Evolutionary conservation across 768 basidiomycete species (phyloP).

Genomic region (Termitomyces sp.): DNA sequence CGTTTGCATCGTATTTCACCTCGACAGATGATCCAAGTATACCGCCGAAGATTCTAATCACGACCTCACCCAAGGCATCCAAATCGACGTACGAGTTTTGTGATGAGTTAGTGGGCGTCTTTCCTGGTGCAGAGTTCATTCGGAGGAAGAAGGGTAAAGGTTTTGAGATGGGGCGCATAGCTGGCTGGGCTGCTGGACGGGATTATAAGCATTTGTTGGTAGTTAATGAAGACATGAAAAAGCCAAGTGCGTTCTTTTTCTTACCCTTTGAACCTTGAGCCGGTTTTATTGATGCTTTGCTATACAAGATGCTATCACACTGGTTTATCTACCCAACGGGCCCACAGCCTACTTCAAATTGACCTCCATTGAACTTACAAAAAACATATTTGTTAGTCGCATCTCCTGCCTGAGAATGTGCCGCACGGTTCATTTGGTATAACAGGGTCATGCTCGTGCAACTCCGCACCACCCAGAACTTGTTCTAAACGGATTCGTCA

Average conservation of each 20-base stretch:
- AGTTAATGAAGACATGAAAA: constrained; percentile 94
- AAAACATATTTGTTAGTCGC: constrained; percentile 72
- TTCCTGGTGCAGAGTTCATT: constrained; percentile 89
- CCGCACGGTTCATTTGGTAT: neutral
- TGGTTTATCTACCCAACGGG: constrained; percentile 86
- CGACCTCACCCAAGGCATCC: constrained; percentile 86
- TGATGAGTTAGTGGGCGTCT: constrained; percentile 83
- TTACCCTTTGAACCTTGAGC: neutral
- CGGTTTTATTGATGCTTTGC: constrained; percentile 1
- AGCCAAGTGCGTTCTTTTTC: constrained; percentile 65
- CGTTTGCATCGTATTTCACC: constrained; percentile 74
- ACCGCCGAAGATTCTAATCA: constrained; percentile 86
- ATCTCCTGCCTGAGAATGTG: neutral
- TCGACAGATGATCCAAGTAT: constrained; percentile 59
- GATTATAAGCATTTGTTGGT: constrained; percentile 87
- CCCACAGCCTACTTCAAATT: constrained; percentile 96
- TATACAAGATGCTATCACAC: constrained; percentile 79
- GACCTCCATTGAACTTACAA: constrained; percentile 79
- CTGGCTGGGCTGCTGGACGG: constrained; percentile 87
- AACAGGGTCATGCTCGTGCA: constrained; percentile 84
- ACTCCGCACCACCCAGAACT: constrained; percentile 94
- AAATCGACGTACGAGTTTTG: constrained; percentile 89
- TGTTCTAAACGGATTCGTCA: constrained; percentile 91
- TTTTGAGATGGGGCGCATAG: constrained; percentile 86
- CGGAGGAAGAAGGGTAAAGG: constrained; percentile 84